Base-by-base conservation (phyloP, 2,329 filamentous ascomycete species). In the Cladobotryum protrusum region DNA sequence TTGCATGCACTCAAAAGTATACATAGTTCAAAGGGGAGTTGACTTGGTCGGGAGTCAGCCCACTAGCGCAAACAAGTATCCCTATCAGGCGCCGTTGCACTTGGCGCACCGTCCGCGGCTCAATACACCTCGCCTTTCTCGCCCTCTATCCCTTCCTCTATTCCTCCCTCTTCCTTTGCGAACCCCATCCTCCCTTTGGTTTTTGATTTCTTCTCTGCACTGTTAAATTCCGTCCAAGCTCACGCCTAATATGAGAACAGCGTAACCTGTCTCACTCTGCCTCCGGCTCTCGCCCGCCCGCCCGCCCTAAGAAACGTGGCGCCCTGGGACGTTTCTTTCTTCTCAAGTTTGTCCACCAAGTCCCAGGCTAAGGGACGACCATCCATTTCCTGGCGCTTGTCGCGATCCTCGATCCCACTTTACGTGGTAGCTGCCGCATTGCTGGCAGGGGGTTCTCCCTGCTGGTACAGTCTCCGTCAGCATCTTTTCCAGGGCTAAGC, bases 341-440 rank as follows among this genome's bases (percentile, higher is more conserved):
- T 34, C 50, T 44, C 39, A 35, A 32, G 24, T 29, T 46, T 33
- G n/a, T 15, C 29, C 37, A 47, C 17, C 45, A 37, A 47, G 32
- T 46, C 32, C 17, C 24, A 19, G 33, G 29, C 20, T 40, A 33
- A 51, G 45, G 40, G 45, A 52, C 18, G 47, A 50, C 48, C 48
- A 41, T n/a, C 43, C 47, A 45, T 39, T 52, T 48, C 47, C 48
- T 50, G 43, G 48, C 49, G 47, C 53, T 44, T 54, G 54, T 47
- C 44, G 45, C 54, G 50, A 52, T 49, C 43, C 50, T 43, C 49
- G 48, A 52, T 54, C 42, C 43, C 24, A 19, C n/a, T 8, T 36
- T 19, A 15, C 17, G 15, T 45, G 32, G 37, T 48, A 48, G 45
- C 24, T 34, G 45, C 45, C 45, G 45, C 39, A 14, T 35, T 24